These are phyloP conservation scores for Amylocystis lapponica DNA, from an alignment of 768 basidiomycete species.

Conservation along the genomic window DNA sequence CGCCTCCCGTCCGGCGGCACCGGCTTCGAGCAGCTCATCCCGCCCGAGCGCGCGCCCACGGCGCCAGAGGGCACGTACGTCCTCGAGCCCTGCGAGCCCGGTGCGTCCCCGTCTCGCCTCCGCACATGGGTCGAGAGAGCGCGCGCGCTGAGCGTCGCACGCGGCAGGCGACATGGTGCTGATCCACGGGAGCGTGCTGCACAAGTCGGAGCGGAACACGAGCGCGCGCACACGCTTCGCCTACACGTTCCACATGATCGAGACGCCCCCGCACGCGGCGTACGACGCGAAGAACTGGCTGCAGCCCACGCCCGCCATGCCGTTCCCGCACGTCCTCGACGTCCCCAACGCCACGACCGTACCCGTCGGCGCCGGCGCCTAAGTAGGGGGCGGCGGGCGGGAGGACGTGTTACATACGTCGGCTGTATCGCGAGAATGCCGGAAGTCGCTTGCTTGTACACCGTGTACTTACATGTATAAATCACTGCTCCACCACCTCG, in stretches of 20 bases:
- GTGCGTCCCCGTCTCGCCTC: constrained; percentile 30
- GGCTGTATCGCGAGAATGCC: background rate
- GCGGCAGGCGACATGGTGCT: constrained; percentile 77
- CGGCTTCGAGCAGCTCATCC: constrained; percentile 64
- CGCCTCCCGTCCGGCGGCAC: constrained; percentile 74
- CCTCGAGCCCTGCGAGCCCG: constrained; percentile 68
- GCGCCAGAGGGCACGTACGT: constrained; percentile 47
- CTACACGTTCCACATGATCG: constrained; percentile 96
- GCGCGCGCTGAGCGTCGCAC: background rate
- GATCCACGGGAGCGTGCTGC: constrained; percentile 90
- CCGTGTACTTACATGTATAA: too few relatives aligned
- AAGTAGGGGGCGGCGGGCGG: background rate
- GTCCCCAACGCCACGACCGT: constrained; percentile 19
- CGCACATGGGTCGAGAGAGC: background rate
- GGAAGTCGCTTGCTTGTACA: too few relatives aligned
- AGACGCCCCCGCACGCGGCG: constrained; percentile 59
- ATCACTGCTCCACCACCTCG: too few relatives aligned
- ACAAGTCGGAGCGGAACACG: constrained; percentile 85
- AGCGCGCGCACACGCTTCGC: constrained; percentile 80
- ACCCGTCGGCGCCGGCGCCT: constrained; percentile 9
- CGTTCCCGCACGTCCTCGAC: constrained; percentile 62
- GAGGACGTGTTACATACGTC: background rate
- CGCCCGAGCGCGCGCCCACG: constrained; percentile 26
- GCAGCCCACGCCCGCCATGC: constrained; percentile 80
- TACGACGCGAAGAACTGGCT: constrained; percentile 96